phyloP scores from a whole-genome alignment of 169 alveolate genomes.

The Plasmodium yoelii region DNA sequence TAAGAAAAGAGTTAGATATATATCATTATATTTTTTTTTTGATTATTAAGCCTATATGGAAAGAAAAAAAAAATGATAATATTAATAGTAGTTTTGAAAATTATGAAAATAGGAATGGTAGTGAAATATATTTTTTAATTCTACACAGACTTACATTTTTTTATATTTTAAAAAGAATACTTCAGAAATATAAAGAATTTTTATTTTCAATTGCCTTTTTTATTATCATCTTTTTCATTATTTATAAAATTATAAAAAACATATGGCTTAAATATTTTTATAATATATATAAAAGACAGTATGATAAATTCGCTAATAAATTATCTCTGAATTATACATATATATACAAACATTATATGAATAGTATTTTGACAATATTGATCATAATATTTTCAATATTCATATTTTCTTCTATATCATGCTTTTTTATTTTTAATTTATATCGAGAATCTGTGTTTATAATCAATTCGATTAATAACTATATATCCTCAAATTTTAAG shows the following conservation, averaged over 20 bases:
- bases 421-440: slow-evolving; percentile 55
- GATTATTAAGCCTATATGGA: slow-evolving; percentile 58
- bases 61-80: slow-evolving; percentile 42
- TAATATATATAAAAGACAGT: slow-evolving; percentile 36
- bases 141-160: slow-evolving; percentile 58
- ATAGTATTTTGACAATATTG: slow-evolving; percentile 53
- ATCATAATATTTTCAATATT: slow-evolving; percentile 71
- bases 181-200: slow-evolving; percentile 56
- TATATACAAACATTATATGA: slow-evolving; percentile 51
- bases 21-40: slow-evolving; percentile 28
- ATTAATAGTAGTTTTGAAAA: slow-evolving; percentile 26
- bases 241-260: slow-evolving; percentile 50
- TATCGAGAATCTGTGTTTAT: slow-evolving; percentile 69
- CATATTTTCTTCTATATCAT: slow-evolving; percentile 59
- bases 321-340: slow-evolving; percentile 30
- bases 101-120: slow-evolving; percentile 56
- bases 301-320: slow-evolving; percentile 14
- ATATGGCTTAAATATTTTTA: slow-evolving; percentile 54
- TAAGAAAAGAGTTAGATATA: slow-evolving; percentile 48
- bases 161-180: slow-evolving; percentile 34
- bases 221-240: slow-evolving; percentile 30
- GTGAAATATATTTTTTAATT: slow-evolving; percentile 64
- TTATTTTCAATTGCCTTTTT: slow-evolving; percentile 13
- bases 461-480: slow-evolving; percentile 35
- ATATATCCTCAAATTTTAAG: slow-evolving; percentile 46